Evolutionary conservation across 2,329 filamentous ascomycete species (phyloP).

Genomic region (Calonectria hawksworthii): DNA sequence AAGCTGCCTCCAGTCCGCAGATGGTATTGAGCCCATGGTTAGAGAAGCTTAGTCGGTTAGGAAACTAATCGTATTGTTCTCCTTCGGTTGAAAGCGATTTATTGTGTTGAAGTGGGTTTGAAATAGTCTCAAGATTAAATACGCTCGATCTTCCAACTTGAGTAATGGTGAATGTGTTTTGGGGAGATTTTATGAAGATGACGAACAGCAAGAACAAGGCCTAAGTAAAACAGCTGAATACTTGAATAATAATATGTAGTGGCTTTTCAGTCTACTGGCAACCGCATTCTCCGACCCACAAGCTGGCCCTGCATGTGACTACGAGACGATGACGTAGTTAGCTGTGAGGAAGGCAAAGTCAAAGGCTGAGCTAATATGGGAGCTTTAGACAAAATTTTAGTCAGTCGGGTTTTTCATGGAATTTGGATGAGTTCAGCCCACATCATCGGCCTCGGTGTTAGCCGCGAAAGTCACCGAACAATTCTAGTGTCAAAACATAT

Average conservation of each 20-base stretch:
- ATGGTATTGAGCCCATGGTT: not conserved
- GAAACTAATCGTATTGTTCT: not conserved
- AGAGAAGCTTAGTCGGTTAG: not conserved
- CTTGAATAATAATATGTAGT: not conserved
- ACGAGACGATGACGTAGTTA: not conserved
- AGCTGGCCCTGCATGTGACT: not conserved
- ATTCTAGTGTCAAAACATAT: too few species aligned
- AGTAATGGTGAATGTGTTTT: not conserved
- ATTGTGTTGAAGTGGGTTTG: not conserved
- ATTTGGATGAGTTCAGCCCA: too few species aligned
- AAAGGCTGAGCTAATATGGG: not conserved
- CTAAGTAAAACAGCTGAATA: not conserved
- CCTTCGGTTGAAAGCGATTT: not conserved
- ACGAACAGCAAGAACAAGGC: not conserved
- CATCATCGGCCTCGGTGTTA: too few species aligned
- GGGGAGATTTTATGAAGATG: not conserved
- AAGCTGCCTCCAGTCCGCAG: constrained; percentile 59
- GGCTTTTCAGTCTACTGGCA: not conserved
- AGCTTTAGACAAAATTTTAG: not conserved
- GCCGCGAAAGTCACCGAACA: too few species aligned
- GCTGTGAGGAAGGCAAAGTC: not conserved
- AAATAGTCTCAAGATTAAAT: not conserved
- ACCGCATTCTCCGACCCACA: not conserved
- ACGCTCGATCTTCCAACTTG: not conserved
- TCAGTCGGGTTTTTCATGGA: too few species aligned